Evolutionary conservation across 2,329 filamentous ascomycete genomes (phyloP), one percentile per base, ranked within the genome.

Genomic region (Neofusicoccum ribis): DNA sequence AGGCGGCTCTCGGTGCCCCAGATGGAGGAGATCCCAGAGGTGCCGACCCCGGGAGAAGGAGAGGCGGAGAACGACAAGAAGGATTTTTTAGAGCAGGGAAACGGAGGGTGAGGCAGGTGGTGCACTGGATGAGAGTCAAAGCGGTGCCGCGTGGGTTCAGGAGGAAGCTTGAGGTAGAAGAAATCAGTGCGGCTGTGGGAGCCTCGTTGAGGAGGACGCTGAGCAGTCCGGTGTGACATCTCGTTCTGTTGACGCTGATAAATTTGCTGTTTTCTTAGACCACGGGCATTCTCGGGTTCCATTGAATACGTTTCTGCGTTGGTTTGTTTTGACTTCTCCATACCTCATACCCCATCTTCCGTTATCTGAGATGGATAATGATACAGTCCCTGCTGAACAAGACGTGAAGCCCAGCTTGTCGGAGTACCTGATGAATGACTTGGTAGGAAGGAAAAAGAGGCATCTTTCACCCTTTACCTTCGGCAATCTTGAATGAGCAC

Each of bases 221-320:
- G 54, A 58, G 54, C 15, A 58, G 39, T 58, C 54, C 54, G 52
- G 54, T 58, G 8, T 46, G 23, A 58, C 8, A 2, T n/a, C 3
- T 74, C 46, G 23, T 50, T 60, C 20, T 59, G 12, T 66, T 63
- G 14, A 47, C 68, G 69, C 65, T 68, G 62, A 68, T 68, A 66
- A 63, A 52, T 58, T 68, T 50, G 66, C 66, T 67, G 67, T 65
- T 68, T 66, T 69, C 68, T 69, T 67, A 69, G 68, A 68, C 60
- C 14, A 39, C 37, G 37, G 37, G 11, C 11, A 39, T 11, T 39
- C 14, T 39, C 11, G 11, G 11, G 6, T 39, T 11, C 3, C 11
- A 39, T 31, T 31, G 27, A 15, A 39, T 15, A 39, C 37, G 37
- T 39, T 39, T 12, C 14, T 39, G 23, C 14, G 6, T 11, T 15